Evolutionary conservation across 768 basidiomycete species (phyloP), one percentile per base, ranked within the genome.

Genomic region (Lactarius tabidus): DNA sequence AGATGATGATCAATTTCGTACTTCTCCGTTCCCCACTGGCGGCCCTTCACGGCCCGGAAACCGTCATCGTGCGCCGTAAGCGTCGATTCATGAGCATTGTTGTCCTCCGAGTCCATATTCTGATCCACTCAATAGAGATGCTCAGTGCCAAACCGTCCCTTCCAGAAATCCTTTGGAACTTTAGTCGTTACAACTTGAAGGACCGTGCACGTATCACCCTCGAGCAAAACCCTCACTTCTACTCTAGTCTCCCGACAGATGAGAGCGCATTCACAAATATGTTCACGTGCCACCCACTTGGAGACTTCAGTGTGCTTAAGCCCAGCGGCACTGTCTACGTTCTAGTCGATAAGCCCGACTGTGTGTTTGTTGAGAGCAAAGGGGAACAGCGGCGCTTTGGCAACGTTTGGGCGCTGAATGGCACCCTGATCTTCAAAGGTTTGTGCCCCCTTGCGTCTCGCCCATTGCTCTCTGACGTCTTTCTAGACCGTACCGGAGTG

Each of bases 121-220:
- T 65, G 8, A 65, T 28, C 14, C 20, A 4, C 17, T 28, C 45
- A 2, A 1, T n/a, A 67, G 66, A 64, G 41, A 15, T 43, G 28
- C 58, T 67, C 28, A 17, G 62, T 35, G 6, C 26, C 41, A 60
- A 17, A 6, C 31, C 66, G 9, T 33, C 12, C 6, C 26, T 39
- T 20, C 17, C 43, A 17, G 66, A 67, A 52, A 52, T 67, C 20
- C 15, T 65, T 9, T 67, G 66, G 66, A 67, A 65, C n/a, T 65
- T 67, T 36, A 36, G 36, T 38, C 59, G 59, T 12, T 57, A 23
- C n/a, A n/a, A n/a, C n/a, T n/a, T n/a, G n/a, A 35, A 20, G n/a
- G 64, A 35, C 23, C 20, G 18, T 14, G 23, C 8, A 31, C 64
- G 59, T 2, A 28, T 65, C 10, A 65, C 59, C 6, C 59, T 65